Conservation (phyloP, 768 basidiomycete species). For the Amanita pallidorosea region DNA sequence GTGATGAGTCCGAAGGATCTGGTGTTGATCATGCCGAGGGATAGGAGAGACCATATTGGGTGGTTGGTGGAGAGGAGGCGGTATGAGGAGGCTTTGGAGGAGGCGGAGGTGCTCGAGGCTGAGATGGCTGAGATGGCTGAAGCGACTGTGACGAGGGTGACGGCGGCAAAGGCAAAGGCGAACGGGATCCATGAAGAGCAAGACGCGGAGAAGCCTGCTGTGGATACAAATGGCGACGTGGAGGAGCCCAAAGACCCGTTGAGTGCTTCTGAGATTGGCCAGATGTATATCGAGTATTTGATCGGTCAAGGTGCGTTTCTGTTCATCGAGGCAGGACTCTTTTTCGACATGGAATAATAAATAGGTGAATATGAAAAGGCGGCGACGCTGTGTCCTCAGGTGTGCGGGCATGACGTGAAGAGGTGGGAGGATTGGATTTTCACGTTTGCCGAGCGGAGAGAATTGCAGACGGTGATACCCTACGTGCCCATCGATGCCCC, state of each 20-base stretch:
- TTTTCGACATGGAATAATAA: background rate
- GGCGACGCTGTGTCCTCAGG: slow-evolving; percentile 73
- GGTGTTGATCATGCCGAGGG: slow-evolving; percentile 79
- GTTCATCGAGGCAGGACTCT: background rate
- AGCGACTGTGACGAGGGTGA: background rate
- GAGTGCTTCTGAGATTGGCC: slow-evolving; percentile 63
- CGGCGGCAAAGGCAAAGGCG: background rate
- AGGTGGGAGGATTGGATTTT: slow-evolving; percentile 98
- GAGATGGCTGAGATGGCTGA: slow-evolving; percentile 8
- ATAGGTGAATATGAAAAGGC: slow-evolving; percentile 25
- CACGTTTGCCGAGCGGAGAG: slow-evolving; percentile 69
- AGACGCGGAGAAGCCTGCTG: background rate
- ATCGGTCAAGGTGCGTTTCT: slow-evolving; percentile 55
- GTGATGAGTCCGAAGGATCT: slow-evolving; percentile 83
- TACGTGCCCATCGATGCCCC: slow-evolving; percentile 79
- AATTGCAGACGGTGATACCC: slow-evolving; percentile 85
- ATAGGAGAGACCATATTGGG: slow-evolving; percentile 78
- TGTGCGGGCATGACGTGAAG: slow-evolving; percentile 68
- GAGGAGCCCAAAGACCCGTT: slow-evolving; percentile 27
- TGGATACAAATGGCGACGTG: slow-evolving; percentile 2
- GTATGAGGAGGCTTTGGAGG: slow-evolving; percentile 85
- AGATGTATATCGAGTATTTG: slow-evolving; percentile 81
- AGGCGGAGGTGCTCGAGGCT: slow-evolving; percentile 58
- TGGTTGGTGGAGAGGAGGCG: slow-evolving; percentile 84
- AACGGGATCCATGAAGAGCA: background rate